Evolutionary conservation across 2,329 filamentous ascomycete species (phyloP).

Genomic region (Grosmannia clavigera): DNA sequence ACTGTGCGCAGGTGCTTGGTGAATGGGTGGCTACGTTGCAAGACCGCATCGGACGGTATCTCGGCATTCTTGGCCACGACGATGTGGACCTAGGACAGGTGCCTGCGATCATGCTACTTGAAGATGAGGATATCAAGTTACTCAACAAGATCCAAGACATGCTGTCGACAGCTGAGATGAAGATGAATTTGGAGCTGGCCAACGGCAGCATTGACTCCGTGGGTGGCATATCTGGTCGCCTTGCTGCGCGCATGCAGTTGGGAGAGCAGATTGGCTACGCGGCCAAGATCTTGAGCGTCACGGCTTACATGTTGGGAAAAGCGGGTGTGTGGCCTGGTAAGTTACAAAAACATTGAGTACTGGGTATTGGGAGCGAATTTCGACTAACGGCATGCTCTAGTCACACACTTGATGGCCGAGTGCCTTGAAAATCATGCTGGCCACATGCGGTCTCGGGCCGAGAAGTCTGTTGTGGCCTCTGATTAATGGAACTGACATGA

Average conservation of each 20-base stretch:
- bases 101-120: constrained; percentile 77
- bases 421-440: constrained; percentile 43
- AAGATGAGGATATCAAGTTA: constrained; percentile 82
- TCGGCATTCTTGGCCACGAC: constrained; percentile 78
- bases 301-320: constrained; percentile 77
- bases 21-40: constrained; percentile 93
- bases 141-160: constrained; percentile 74
- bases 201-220: constrained; percentile 25
- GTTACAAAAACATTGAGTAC: constrained; percentile 17
- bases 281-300: constrained; percentile 71
- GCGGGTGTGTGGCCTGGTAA: constrained; percentile 86
- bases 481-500: neutral
- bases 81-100: constrained; percentile 68
- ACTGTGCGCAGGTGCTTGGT: constrained; percentile 85
- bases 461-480: constrained; percentile 35
- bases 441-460: constrained; percentile 37
- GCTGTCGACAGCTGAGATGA: constrained; percentile 62
- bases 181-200: constrained; percentile 49
- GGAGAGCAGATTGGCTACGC: constrained; percentile 63
- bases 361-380: neutral
- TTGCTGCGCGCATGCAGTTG: constrained; percentile 30
- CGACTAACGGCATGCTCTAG: constrained; percentile 16
- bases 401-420: constrained; percentile 41
- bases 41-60: constrained; percentile 79
- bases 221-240: constrained; percentile 37